Evolutionary conservation across 805 yeast genomes (phyloP), one percentile per base, ranked within the genome.

Genomic region (Metschnikowia lunata): DNA sequence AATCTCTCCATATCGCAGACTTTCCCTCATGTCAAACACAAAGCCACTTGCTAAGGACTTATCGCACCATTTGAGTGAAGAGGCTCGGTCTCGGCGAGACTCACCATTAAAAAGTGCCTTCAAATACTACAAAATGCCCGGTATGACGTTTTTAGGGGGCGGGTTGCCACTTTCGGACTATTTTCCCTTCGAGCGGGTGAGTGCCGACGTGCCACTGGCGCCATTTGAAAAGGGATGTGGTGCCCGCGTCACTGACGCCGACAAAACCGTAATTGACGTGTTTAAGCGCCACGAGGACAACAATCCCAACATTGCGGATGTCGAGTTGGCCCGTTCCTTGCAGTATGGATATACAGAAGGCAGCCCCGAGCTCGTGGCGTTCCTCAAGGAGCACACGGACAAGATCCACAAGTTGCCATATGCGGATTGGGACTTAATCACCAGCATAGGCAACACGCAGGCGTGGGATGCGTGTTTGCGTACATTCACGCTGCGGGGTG

Each of bases 331-430:
- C 18, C 78, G 86, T 58, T 80, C 96, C n/a, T 75, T 93, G 65
- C 99, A 93, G 72, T 93, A 93, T 67, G 98, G 99, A 36, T 67
- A 60, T 66, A 82, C 96, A 45, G 80, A 77, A 49, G 99, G 99
- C 42, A 87, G 83, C 50, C 78, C 82, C 7, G 89, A 85, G 55
- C 60, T 91, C 36, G 56, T 80, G 36, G 60, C 70, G 2, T 91
- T 85, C 66, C 61, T 91, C 55, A 82, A 67, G 57, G 88, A 85
- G 52, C 99, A 93, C 73, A 85, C 88, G 37, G 65, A 76, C 46
- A 53, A 57, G 47, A 66, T 70, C 43, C 82, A 77, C 58, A 56
- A 60, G 18, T 72, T 73, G n/a, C 64, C 64, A 4, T 78, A 76
- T 48, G 55, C 57, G 11, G 74, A 84, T 61, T 90, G 96, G 96